These are phyloP conservation scores for Debaryomyces nepalensis DNA, from an alignment of 1,139 yeast genomes.

Conservation along the genomic window DNA sequence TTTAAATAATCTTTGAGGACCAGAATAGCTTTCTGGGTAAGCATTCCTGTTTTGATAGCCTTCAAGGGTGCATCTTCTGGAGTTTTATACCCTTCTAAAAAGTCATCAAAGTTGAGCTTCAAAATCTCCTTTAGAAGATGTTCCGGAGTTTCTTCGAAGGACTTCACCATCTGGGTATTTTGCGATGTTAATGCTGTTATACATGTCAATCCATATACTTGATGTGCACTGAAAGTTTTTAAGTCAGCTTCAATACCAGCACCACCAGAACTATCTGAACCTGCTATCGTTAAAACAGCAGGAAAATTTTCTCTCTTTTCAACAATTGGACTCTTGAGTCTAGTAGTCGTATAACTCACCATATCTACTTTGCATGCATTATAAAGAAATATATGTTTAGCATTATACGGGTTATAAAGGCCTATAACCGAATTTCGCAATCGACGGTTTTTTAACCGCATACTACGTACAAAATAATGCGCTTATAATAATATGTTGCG, in stretches of 20 bases:
- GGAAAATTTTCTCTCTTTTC: constrained; percentile 23
- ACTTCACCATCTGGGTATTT: constrained; percentile 65
- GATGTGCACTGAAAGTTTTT: constrained; percentile 79
- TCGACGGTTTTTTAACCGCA: constrained; percentile 7
- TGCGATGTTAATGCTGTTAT: constrained; percentile 86
- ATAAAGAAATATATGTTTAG: neutral
- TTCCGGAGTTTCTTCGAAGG: constrained; percentile 52
- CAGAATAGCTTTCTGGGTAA: constrained; percentile 61
- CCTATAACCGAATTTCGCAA: constrained; percentile 13
- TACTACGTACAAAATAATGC: constrained; percentile 10
- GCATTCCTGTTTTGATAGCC: constrained; percentile 83
- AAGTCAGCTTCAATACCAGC: constrained; percentile 95
- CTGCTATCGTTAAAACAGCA: constrained; percentile 70
- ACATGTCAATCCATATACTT: constrained; percentile 81
- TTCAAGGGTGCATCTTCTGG: constrained; percentile 42
- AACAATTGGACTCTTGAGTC: neutral
- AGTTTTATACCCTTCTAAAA: constrained; percentile 42
- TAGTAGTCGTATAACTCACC: constrained; percentile 4
- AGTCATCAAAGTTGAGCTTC: constrained; percentile 63
- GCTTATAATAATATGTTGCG: constrained; percentile 10
- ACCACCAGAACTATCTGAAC: constrained; percentile 91
- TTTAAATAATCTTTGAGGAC: constrained; percentile 46
- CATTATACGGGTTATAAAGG: too few relatives aligned
- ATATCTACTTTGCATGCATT: neutral
- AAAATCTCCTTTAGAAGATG: constrained; percentile 51